Conservation (phyloP, 2,329 filamentous ascomycete species). For the Furcasterigmium furcatum region DNA sequence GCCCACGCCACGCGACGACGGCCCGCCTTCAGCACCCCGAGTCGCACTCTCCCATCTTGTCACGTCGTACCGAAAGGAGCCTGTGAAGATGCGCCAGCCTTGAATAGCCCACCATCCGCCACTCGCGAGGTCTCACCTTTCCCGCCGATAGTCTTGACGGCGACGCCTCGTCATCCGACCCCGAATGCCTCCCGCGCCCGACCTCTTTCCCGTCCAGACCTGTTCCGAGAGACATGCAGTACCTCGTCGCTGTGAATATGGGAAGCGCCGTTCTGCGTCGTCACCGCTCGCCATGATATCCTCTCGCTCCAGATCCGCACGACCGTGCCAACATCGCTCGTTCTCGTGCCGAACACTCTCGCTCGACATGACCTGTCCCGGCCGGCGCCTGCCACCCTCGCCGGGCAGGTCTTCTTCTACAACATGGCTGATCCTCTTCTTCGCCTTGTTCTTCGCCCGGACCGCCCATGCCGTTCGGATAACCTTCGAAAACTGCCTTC, state of each 20-base stretch:
- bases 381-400: not conserved
- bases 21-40: too few species aligned
- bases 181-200: constrained; percentile 8
- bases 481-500: constrained; percentile 81
- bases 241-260: constrained; percentile 6
- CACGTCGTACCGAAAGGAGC: not conserved
- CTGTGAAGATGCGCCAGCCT: not conserved
- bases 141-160: not conserved
- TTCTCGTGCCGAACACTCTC: constrained; percentile 4
- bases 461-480: constrained; percentile 63
- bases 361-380: constrained; percentile 3
- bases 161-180: constrained; percentile 4
- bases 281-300: constrained; percentile 11
- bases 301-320: constrained; percentile 1
- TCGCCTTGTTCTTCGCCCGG: constrained; percentile 31
- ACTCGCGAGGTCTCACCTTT: not conserved
- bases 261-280: constrained; percentile 8
- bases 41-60: not conserved
- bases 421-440: constrained; percentile 31
- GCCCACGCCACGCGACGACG: too few species aligned
- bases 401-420: constrained; percentile 6
- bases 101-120: not conserved
- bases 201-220: constrained; percentile 4
- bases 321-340: constrained; percentile 1
- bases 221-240: constrained; percentile 9